A percentile compares a stretch with the other conserved stretches of the same genome.
Evolutionary conservation across 345 rosid genomes (phyloP).

Genomic region (Citrus unshiu): DNA sequence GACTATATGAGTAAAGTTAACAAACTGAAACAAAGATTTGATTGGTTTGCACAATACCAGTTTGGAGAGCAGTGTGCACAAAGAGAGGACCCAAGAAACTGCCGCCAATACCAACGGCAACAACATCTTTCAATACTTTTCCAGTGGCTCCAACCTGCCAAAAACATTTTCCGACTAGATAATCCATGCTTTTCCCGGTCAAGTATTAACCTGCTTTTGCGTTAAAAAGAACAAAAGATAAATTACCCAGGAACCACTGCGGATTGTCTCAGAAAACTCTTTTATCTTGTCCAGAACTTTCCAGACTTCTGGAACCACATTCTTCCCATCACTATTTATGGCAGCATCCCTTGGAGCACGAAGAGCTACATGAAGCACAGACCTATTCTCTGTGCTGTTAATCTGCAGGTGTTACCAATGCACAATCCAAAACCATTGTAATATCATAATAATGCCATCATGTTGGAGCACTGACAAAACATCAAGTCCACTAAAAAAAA

Average conservation of each 20-base stretch:
- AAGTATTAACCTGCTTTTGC: neutral
- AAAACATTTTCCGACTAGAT: conserved; percentile 19
- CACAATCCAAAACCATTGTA: conserved; percentile 6
- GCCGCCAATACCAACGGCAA: conserved; percentile 94
- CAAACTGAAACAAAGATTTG: neutral
- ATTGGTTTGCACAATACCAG: conserved; percentile 44
- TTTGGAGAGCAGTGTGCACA: conserved; percentile 91
- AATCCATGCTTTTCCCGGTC: conserved; percentile 5
- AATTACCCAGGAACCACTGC: conserved; percentile 91
- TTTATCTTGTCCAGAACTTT: conserved; percentile 81
- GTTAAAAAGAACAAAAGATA: neutral
- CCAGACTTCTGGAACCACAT: conserved; percentile 93
- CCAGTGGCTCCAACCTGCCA: conserved; percentile 95
- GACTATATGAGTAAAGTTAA: neutral
- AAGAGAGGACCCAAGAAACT: conserved; percentile 97
- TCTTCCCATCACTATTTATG: conserved; percentile 73
- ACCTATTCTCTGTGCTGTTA: conserved; percentile 87
- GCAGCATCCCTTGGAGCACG: conserved; percentile 84
- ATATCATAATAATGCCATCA: neutral
- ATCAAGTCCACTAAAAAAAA: neutral
- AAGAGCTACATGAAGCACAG: conserved; percentile 94
- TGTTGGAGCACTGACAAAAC: neutral
- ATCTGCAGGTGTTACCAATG: conserved; percentile 46
- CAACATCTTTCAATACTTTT: conserved; percentile 73
- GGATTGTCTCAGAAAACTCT: conserved; percentile 80